Evolutionary conservation across 2,329 filamentous ascomycete genomes (phyloP), one percentile per base, ranked within the genome.

Genomic region (Venturia oleaginea): DNA sequence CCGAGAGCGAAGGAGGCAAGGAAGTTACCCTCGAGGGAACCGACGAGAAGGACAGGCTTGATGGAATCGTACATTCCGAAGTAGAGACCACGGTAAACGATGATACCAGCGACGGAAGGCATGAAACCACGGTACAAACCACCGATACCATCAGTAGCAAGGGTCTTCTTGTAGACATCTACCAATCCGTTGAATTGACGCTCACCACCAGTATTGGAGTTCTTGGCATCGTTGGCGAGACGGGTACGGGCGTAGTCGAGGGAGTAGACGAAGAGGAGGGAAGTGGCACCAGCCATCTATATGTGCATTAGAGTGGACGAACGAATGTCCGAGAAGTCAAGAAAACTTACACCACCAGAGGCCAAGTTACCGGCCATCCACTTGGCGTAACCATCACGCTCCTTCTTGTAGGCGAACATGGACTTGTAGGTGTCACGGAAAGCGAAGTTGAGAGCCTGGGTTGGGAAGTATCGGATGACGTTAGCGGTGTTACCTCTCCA

Each of bases 41-140:
- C 94, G 79, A 89, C 86, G 72, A 99, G 91, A 82, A 97, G 81
- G 77, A 97, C 91, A 75, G 94, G 94, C 92, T 99, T 99, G 87
- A 99, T 88, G 74, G 94, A 99, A 85, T 99, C 94, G 92, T 99
- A 99, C 90, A 99, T 90, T 80, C 94, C 94, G 90, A 99, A 99
- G 92, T 99, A 99, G 76, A 99, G 92, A 97, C 94, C 94, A 91
- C 94, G 94, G 91, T 99, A 99, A 84, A 99, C 94, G 76, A 99
- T 82, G 82, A 99, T 99, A 89, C 94, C 94, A 81, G 90, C 86
- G 77, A 99, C 94, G 77, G 94, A 99, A 80, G 95, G 94, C 86
- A 92, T 92, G 90, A 99, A 99, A 86, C 94, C 94, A 96, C 94
- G 94, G 91, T 99, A 99, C 78, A 99, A 92, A 95, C 94, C 94